Conservation (phyloP, 2,329 filamentous ascomycete species). For the Fusarium gaditjirri region DNA sequence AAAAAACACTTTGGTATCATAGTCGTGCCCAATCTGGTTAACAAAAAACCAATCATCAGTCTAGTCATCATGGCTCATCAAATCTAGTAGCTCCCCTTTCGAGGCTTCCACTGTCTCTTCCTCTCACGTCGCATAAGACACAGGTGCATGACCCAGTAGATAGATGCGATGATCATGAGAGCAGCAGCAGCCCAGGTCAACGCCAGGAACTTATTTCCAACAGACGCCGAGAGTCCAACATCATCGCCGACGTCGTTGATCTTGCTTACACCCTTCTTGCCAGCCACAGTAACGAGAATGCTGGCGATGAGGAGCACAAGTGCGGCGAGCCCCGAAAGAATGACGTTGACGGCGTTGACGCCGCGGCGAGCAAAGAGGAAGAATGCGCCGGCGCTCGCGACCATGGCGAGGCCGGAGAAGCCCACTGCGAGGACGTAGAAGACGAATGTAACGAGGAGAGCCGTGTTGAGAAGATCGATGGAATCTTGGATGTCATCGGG, state of each 20-base stretch:
- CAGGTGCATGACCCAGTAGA: conserved; percentile 56
- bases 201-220: conserved; percentile 57
- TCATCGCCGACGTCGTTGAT: conserved; percentile 57
- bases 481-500: conserved; percentile 57
- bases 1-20: conserved; percentile 38
- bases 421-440: conserved; percentile 59
- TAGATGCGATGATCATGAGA: conserved; percentile 53
- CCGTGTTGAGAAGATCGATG: conserved; percentile 61
- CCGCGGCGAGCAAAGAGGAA: conserved; percentile 44
- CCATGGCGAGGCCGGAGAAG: conserved; percentile 56
- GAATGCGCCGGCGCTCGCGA: conserved; percentile 52
- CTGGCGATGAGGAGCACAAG: conserved; percentile 55
- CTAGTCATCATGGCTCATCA: conserved; percentile 13
- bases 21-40: conserved; percentile 12
- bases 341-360: conserved; percentile 51
- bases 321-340: conserved; percentile 50
- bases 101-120: conserved; percentile 42
- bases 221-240: conserved; percentile 56
- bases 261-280: conserved; percentile 53
- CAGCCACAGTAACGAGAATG: conserved; percentile 55
- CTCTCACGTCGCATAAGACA: conserved; percentile 44
- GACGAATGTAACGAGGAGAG: conserved; percentile 60
- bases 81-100: conserved; percentile 46
- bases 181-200: conserved; percentile 61
- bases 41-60: conserved; percentile 23